Evolutionary conservation across 306 rosid species (phyloP).

Genomic region (Elaeagnus macrophylla): DNA sequence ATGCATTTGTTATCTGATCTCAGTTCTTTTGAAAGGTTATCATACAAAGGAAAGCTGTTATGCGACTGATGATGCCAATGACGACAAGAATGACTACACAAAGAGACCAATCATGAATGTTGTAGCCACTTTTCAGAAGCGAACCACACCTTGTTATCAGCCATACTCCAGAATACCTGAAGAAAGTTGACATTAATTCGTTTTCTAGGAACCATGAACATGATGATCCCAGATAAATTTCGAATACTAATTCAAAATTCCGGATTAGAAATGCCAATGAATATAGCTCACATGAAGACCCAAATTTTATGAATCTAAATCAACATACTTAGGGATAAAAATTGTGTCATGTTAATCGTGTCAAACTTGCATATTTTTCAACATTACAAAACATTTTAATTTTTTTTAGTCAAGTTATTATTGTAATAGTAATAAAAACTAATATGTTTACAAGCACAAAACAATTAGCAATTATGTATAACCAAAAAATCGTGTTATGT

Average conservation of each 20-base stretch:
- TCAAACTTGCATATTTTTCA: too few species aligned
- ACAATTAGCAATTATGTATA: too few species aligned
- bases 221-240: background rate
- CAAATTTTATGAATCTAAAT: too few species aligned
- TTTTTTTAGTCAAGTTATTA: too few species aligned
- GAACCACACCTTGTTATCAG: constrained; percentile 74
- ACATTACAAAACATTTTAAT: too few species aligned
- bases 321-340: too few species aligned
- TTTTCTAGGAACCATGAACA: background rate
- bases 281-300: too few species aligned
- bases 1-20: constrained; percentile 8
- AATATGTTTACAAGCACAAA: too few species aligned
- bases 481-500: too few species aligned
- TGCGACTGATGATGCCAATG: constrained; percentile 52
- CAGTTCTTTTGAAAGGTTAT: constrained; percentile 62
- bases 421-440: too few species aligned
- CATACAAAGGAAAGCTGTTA: constrained; percentile 54
- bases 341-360: too few species aligned
- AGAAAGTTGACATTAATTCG: constrained; percentile 8
- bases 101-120: constrained; percentile 67
- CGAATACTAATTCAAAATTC: background rate
- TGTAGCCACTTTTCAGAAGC: constrained; percentile 46
- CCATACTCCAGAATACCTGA: constrained; percentile 92
- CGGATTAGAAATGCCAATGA: too few species aligned
- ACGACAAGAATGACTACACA: constrained; percentile 50